Base-by-base conservation (phyloP, 2,329 filamentous ascomycete genomes). In the Pseudopyricularia javanii region DNA sequence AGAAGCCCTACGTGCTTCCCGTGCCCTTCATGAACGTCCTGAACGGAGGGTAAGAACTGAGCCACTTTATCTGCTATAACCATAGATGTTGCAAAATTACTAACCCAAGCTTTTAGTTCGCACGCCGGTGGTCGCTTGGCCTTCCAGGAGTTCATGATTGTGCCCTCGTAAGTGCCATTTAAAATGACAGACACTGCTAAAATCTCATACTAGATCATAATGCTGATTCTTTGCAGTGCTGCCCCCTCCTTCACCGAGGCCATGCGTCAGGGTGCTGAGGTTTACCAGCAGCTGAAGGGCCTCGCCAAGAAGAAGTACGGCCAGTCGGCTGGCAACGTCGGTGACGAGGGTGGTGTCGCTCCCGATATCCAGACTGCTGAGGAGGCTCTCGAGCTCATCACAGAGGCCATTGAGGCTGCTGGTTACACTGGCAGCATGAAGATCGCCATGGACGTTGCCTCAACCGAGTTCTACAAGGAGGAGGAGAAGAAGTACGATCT, bases 231-330 rank as follows among this genome's bases (percentile, higher is more conserved):
- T 15, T 34, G 45, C 56, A 89, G 85, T 62, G 78, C 83, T 58
- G 93, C 93, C 61, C 85, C 90, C 56, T 85, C 87, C 58, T 98
- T 98, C 83, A 83, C 85, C 63, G 93, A 98, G 80, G 93, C 86
- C 68, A 85, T 98, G 76, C 91, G 91, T 71, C 89, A 95, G 75
- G 93, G 93, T 72, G 75, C 91, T 64, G 93, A 98, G 76, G 90
- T 96, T 65, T 98, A 98, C 85, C 91, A 97, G 75, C 86, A 88
- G 75, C 87, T 98, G 66, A 98, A 98, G 86, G 66, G 79, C 64
- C 83, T 97, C 57, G 91, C 93, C 71, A 97, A 97, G 88, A 93
- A 96, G 88, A 93, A 88, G 82, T 98, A 98, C 72, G 93, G 93
- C 69, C 91, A 95, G 75, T 96, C 93, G 59, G 93, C 93, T 61